These are phyloP conservation scores for Botryotinia convoluta DNA, from an alignment of 2,329 filamentous ascomycete species.

Conservation along the genomic window DNA sequence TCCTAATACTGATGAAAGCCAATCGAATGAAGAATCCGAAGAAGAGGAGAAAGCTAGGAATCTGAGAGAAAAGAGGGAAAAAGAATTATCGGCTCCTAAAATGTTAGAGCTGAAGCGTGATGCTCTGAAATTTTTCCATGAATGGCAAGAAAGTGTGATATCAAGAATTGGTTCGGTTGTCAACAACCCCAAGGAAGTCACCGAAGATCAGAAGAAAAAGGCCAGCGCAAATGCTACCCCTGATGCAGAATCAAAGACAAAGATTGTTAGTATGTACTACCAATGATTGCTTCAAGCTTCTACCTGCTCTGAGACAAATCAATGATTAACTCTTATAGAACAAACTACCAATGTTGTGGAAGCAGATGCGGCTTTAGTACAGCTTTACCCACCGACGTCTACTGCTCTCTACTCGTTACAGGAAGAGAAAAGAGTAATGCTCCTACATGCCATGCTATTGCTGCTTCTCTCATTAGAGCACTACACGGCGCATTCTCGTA, in stretches of 20 bases:
- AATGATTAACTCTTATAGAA: constrained; percentile 25
- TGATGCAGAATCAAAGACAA: constrained; percentile 27
- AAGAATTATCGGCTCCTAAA: constrained; percentile 49
- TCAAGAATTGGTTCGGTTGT: constrained; percentile 69
- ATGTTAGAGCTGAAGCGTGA: constrained; percentile 68
- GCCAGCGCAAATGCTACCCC: constrained; percentile 35
- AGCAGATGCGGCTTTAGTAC: constrained; percentile 48
- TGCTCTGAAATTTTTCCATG: constrained; percentile 68
- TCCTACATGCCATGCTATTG: constrained; percentile 71
- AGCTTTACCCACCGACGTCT: constrained; percentile 56
- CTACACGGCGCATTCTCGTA: constrained; percentile 71
- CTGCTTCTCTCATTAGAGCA: constrained; percentile 73
- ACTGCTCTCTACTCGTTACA: constrained; percentile 60
- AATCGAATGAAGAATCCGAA: constrained; percentile 35
- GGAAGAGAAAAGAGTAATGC: constrained; percentile 59
- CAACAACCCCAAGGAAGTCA: constrained; percentile 49
- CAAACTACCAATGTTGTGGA: constrained; percentile 45
- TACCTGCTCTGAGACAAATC: background rate
- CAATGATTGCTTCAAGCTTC: background rate
- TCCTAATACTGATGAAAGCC: constrained; percentile 37
- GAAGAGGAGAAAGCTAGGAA: constrained; percentile 37
- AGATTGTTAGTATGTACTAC: constrained; percentile 33
- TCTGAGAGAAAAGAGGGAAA: constrained; percentile 41
- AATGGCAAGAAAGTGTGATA: constrained; percentile 73
- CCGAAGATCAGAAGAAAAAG: constrained; percentile 34